These are phyloP conservation scores for Aaosphaeria pasadenensis DNA, from an alignment of 2,329 filamentous ascomycete genomes.

Conservation along the genomic window DNA sequence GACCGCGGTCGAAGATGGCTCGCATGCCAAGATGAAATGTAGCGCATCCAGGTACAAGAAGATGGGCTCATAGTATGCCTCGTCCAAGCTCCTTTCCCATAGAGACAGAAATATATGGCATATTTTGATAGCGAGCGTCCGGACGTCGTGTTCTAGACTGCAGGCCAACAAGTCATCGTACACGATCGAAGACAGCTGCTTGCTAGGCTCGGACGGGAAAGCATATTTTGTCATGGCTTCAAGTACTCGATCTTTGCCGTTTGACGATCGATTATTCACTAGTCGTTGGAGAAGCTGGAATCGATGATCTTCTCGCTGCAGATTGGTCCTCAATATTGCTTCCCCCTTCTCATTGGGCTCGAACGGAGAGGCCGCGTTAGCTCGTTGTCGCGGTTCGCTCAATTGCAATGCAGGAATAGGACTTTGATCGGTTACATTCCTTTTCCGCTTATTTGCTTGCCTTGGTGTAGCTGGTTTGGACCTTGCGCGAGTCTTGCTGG, in stretches of 20 bases:
- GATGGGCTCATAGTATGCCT: conserved; percentile 62
- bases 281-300: conserved; percentile 57
- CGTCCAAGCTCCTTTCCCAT: conserved; percentile 66
- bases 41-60: conserved; percentile 64
- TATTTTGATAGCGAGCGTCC: conserved; percentile 61
- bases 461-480: conserved; percentile 60
- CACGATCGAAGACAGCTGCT: conserved; percentile 55
- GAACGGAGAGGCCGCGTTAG: conserved; percentile 22
- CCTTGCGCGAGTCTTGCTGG: conserved; percentile 48
- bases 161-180: conserved; percentile 64
- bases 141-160: conserved; percentile 45
- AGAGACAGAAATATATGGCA: conserved; percentile 62
- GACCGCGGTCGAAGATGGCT: conserved; percentile 58
- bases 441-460: conserved; percentile 64
- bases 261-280: conserved; percentile 59
- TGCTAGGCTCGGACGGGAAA: conserved; percentile 61
- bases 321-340: conserved; percentile 21
- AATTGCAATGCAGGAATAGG: conserved; percentile 58
- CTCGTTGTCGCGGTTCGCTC: conserved; percentile 34
- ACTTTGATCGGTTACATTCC: conserved; percentile 59
- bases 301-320: conserved; percentile 38
- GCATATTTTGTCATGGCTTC: conserved; percentile 64
- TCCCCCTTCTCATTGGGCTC: conserved; percentile 12
- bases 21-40: conserved; percentile 60
- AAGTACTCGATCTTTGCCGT: conserved; percentile 60